Evolutionary conservation across 179 eudicot genomes (phyloP).

Genomic region (Silene coronaria): DNA sequence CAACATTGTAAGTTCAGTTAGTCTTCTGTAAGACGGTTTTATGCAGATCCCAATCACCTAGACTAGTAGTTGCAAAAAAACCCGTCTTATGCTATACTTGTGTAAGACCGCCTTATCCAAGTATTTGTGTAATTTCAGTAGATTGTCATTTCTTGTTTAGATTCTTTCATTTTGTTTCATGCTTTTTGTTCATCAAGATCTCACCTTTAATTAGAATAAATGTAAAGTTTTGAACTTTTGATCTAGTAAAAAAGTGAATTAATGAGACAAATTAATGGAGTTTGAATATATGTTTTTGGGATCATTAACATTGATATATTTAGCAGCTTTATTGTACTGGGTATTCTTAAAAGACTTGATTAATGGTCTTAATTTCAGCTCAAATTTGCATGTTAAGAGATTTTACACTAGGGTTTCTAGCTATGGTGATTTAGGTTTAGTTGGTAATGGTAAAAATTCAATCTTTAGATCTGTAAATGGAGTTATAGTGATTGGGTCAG

Average conservation of each 20-base stretch:
- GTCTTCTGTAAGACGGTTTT: too few relatives aligned
- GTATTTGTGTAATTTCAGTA: not conserved
- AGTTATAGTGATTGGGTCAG: slow-evolving; percentile 31
- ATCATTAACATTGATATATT: slow-evolving; percentile 31
- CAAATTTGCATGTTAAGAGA: slow-evolving; percentile 36
- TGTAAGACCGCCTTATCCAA: too few relatives aligned
- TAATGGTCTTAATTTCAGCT: slow-evolving; percentile 33
- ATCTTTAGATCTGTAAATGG: slow-evolving; percentile 37
- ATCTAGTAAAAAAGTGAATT: not conserved
- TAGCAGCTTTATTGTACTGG: slow-evolving; percentile 36
- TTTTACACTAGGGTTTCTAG: slow-evolving; percentile 37
- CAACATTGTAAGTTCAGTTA: not conserved
- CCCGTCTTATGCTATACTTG: too few relatives aligned
- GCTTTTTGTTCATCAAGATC: slow-evolving; percentile 3
- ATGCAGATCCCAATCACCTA: too few relatives aligned
- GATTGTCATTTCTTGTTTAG: not conserved
- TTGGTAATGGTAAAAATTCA: slow-evolving; percentile 32
- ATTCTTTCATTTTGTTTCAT: not conserved
- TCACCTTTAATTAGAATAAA: not conserved
- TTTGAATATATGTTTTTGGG: slow-evolving; percentile 29
- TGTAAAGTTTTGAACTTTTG: too few relatives aligned
- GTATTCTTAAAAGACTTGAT: slow-evolving; percentile 34
- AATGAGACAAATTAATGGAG: slow-evolving; percentile 22
- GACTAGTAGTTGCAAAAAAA: too few relatives aligned
- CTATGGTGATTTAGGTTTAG: slow-evolving; percentile 29